phyloP scores from a whole-genome alignment of 192 early-diverging fungal genomes.

The Thamnidium elegans region DNA sequence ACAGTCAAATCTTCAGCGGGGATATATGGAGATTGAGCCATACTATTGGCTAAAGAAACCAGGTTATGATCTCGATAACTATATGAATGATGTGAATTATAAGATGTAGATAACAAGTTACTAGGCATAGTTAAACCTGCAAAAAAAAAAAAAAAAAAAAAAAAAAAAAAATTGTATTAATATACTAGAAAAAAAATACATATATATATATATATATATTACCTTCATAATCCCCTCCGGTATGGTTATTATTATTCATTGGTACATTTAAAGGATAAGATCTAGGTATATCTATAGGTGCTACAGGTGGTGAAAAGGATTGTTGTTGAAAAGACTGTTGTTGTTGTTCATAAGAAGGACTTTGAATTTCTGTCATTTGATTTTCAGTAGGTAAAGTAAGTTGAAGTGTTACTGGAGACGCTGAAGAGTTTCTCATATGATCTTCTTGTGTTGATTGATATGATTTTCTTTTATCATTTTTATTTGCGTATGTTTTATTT shows the following conservation, averaged over 20 bases:
- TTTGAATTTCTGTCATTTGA: too few species aligned
- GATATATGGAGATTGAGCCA: not conserved
- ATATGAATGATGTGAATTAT: not conserved
- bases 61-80: constrained; percentile 3
- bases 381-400: constrained; percentile 1
- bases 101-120: constrained; percentile 4
- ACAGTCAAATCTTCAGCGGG: constrained; percentile 9
- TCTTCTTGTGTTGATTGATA: not conserved
- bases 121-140: not conserved
- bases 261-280: constrained; percentile 13
- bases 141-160: not conserved
- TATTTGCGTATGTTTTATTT: not conserved
- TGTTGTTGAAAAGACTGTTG: too few species aligned
- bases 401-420: constrained; percentile 8
- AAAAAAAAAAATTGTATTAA: not conserved
- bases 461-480: not conserved
- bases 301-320: not conserved
- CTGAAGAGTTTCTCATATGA: not conserved
- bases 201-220: too few species aligned
- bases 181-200: not conserved
- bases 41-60: not conserved
- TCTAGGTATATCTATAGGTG: constrained; percentile 9
- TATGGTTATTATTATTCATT: not conserved
- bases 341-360: too few species aligned
- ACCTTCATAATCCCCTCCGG: too few species aligned